Evolutionary conservation across 2,329 filamentous ascomycete species (phyloP), one percentile per base, ranked within the genome.

Genomic region (Rhinocladiella similis): DNA sequence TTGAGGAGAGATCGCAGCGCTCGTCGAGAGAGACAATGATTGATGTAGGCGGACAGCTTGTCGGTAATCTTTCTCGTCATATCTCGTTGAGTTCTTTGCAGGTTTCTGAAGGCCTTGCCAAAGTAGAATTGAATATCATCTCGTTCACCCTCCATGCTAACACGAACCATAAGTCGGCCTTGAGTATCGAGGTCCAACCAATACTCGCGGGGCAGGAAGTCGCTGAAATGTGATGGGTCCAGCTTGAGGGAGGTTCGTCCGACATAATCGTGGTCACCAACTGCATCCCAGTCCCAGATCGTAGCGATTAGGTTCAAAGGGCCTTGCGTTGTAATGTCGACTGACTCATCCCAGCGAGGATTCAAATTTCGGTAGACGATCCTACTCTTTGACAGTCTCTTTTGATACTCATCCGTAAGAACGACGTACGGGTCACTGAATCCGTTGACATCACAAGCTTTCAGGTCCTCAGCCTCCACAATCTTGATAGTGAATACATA

Each of bases 401-500:
- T 97, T 72, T 97, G 93, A 69, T 96, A 97, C 72, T 99, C 94
- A 68, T 99, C 94, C 46, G 93, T 90, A 61, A 99, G 84, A 14
- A 99, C 93, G 27, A 99, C 91, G 68, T 99, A 99, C 0, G 94
- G 94, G 74, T 99, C 94, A 70, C 93, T 97, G 63, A 88, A 85
- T 35, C 94, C 94, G 66, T 90, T 95, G 65, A 96, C 87, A 72
- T 99, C 94, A 70, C 94, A 97, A n/a, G 94, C 91, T 74, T 97
- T 97, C 65, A 99, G 80, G 67, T 99, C 94, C 74, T 99, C 94
- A 7, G 90, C 94, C 73, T 99, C 94, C 22, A 99, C 92, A 57
- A 99, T 92, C 76, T 99, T 99, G 75, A 99, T 92, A 0, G 94
- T 97, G 74, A 99, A 99, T 53, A 97, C 92, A 70, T 96, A 97